Evolutionary conservation across 169 alveolate species (phyloP), one percentile per base, ranked within the genome.

Genomic region (Plasmodium gallinaceum): DNA sequence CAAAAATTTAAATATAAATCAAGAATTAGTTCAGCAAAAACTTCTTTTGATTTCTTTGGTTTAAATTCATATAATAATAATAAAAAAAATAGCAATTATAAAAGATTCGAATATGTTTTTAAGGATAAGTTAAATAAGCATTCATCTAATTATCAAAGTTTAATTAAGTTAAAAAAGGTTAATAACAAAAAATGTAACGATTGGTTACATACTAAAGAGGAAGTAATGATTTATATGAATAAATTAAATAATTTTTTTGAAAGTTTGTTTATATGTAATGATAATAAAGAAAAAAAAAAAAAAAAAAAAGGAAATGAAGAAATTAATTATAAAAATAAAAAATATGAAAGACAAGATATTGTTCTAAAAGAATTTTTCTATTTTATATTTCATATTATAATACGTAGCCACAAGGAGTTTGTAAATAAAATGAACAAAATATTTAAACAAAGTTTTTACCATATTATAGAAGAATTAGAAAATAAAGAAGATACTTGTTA

Each of bases 391-490:
- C 16, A 20, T 70, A 52, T 60, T 43, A 20, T 54, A 16, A 2
- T 45, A 69, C 58, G 51, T 39, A 51, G 26, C 16, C 51, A 39
- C 8, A 86, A 70, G 10, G 54, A 71, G 24, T n/a, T 66, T 48
- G 52, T 43, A 80, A 57, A 32, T 52, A 71, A 61, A 20, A 10
- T 86, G 10, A 71, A 72, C 45, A 61, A 54, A 62, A 37, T 86
- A n/a, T 54, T 42, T 26, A 86, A 86, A 20, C 58, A 86, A 51
- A 86, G 45, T 18, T 71, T 86, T 18, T 66, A 43, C 12, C 48
- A 58, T 45, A 86, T 86, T 61, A 24, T 72, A 14, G 92, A 86
- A n/a, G 92, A 86, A 74, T 14, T 86, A 48, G 71, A 86, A 22
- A 71, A 43, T 22, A 43, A 61, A 24, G 62, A 66, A 12, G 48